Evolutionary conservation across 176 grass and related monocot genomes (phyloP).

Genomic region (Olyra latifolia): DNA sequence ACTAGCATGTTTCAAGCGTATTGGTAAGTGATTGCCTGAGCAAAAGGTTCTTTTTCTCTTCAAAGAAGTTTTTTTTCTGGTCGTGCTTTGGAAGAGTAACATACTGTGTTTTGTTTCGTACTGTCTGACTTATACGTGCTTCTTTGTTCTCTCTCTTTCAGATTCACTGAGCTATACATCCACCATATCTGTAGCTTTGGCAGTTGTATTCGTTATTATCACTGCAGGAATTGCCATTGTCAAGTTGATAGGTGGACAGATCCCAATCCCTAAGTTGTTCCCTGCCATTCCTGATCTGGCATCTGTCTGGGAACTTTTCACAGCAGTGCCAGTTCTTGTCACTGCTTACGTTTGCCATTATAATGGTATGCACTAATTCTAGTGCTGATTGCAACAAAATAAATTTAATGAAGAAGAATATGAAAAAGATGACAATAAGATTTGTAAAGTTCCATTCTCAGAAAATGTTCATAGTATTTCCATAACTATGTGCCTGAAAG

Average conservation of each 20-base stretch:
- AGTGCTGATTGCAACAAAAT: not conserved
- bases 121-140: not conserved
- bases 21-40: slow-evolving; percentile 50
- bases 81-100: not conserved
- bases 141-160: slow-evolving; percentile 46
- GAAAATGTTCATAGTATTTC: not conserved
- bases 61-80: not conserved
- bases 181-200: slow-evolving; percentile 82
- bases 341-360: slow-evolving; percentile 97
- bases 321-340: slow-evolving; percentile 86
- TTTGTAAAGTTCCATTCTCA: not conserved
- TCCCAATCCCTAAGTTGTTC: slow-evolving; percentile 91
- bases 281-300: slow-evolving; percentile 66
- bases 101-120: not conserved
- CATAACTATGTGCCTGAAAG: not conserved
- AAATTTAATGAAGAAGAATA: not conserved
- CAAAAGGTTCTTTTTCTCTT: not conserved
- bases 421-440: not conserved
- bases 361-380: slow-evolving; percentile 56
- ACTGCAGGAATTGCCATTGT: slow-evolving; percentile 92
- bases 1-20: slow-evolving; percentile 78
- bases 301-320: slow-evolving; percentile 95
- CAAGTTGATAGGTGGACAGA: slow-evolving; percentile 69
- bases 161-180: slow-evolving; percentile 96
- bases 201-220: slow-evolving; percentile 83